These are phyloP conservation scores for Geranium rotundifolium DNA, from an alignment of 345 rosid genomes.

Conservation along the genomic window DNA sequence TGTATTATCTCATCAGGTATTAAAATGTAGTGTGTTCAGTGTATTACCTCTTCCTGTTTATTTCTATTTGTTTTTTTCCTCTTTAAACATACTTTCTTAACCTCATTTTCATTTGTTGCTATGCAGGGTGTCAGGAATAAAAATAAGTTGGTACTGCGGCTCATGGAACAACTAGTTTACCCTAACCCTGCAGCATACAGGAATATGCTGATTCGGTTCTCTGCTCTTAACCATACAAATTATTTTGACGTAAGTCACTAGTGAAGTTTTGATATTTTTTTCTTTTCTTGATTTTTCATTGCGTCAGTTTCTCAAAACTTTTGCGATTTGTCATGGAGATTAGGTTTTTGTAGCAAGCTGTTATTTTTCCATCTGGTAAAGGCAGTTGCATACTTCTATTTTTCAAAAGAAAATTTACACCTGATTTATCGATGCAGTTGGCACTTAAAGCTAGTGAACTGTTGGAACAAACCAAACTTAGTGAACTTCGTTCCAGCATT, in stretches of 20 bases:
- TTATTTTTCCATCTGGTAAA: no score
- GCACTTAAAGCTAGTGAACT: conserved; percentile 94
- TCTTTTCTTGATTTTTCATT: no score
- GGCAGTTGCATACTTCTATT: no score
- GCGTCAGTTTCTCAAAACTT: no score
- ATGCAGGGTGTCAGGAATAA: conserved; percentile 84
- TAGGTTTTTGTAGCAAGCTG: neutral
- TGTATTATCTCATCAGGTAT: conserved; percentile 99
- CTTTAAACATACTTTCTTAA: neutral
- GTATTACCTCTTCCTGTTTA: neutral
- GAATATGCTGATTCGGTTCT: conserved; percentile 83
- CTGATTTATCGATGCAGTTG: conserved; percentile 32
- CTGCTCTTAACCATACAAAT: conserved; percentile 76
- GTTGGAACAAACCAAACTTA: conserved; percentile 91
- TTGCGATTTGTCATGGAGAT: no score
- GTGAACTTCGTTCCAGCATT: conserved; percentile 94
- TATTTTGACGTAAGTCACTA: conserved; percentile 73
- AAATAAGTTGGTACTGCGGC: conserved; percentile 75
- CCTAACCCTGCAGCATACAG: conserved; percentile 99
- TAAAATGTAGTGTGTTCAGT: conserved; percentile 1
- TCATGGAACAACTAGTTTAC: conserved; percentile 96
- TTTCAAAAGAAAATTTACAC: no score
- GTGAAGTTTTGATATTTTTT: neutral
- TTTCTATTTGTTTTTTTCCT: neutral
- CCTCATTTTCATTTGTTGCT: neutral